A percentile compares a stretch with the other conserved stretches of the same genome.
phyloP scores from a whole-genome alignment of 2,329 filamentous ascomycete genomes.

The Colletotrichum neosansevieriae region DNA sequence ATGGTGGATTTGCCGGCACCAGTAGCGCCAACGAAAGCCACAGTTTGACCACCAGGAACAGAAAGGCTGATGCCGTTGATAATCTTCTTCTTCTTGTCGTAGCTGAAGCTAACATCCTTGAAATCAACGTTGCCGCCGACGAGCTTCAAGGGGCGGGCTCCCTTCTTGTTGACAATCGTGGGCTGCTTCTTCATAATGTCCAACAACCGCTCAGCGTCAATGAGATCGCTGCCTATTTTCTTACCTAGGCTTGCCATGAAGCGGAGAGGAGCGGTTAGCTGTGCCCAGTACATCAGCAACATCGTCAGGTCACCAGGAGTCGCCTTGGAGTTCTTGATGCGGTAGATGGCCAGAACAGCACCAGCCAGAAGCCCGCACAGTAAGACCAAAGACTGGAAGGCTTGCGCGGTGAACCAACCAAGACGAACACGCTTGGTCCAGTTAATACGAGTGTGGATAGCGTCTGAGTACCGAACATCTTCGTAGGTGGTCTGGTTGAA shows the following conservation, averaged over 20 bases:
- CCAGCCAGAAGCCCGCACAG: slow-evolving; percentile 76
- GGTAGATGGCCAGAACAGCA: slow-evolving; percentile 71
- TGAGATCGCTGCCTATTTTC: slow-evolving; percentile 66
- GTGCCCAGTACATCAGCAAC: slow-evolving; percentile 79
- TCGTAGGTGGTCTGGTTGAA: slow-evolving; percentile 72
- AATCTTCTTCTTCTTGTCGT: slow-evolving; percentile 69
- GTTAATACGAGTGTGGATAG: slow-evolving; percentile 51
- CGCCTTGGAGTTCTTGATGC: slow-evolving; percentile 71
- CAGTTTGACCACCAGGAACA: slow-evolving; percentile 64
- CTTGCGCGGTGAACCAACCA: slow-evolving; percentile 37
- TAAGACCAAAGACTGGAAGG: slow-evolving; percentile 65
- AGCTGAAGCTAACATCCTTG: slow-evolving; percentile 67
- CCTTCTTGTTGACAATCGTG: slow-evolving; percentile 64
- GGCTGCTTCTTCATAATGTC: slow-evolving; percentile 70
- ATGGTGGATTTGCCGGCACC: slow-evolving; percentile 71
- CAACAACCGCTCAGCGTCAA: slow-evolving; percentile 68
- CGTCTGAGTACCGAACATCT: slow-evolving; percentile 64
- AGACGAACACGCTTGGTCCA: slow-evolving; percentile 38
- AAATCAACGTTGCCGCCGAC: slow-evolving; percentile 67
- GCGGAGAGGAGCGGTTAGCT: slow-evolving; percentile 77
- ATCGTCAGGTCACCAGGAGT: slow-evolving; percentile 77
- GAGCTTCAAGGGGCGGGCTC: slow-evolving; percentile 62
- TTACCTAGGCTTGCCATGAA: slow-evolving; percentile 74
- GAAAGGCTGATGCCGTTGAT: slow-evolving; percentile 66
- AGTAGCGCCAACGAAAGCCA: slow-evolving; percentile 71